These are phyloP conservation scores for Trichomonas tenax DNA, from an alignment of 208 protist genomes.

Conservation along the genomic window DNA sequence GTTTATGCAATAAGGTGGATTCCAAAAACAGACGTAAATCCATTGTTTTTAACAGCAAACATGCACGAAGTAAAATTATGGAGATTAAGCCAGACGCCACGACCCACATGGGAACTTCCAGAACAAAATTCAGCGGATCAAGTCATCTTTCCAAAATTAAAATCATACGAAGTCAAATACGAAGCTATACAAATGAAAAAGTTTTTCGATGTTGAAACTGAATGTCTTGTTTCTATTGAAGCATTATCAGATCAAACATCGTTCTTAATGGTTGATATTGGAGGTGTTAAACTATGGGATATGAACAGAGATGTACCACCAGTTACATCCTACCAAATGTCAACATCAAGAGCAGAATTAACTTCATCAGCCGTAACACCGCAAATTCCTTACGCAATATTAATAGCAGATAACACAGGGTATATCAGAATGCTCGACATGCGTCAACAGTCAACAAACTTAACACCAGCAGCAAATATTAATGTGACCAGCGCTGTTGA, in stretches of 20 bases:
- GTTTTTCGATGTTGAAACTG: neutral
- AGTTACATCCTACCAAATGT: neutral
- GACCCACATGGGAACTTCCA: neutral
- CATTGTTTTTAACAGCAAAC: neutral
- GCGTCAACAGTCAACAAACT: neutral
- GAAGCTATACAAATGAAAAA: neutral
- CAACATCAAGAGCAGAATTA: neutral
- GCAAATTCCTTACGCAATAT: neutral
- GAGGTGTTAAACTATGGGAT: neutral
- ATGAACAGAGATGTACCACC: neutral
- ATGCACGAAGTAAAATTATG: neutral
- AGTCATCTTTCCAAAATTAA: neutral
- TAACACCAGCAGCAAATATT: neutral
- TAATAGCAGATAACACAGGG: neutral
- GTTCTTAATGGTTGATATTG: neutral
- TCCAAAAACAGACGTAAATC: neutral
- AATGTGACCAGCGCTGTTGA: neutral
- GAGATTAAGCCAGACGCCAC: neutral
- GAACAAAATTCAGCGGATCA: neutral
- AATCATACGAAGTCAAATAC: neutral
- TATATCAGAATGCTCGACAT: neutral
- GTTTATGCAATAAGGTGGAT: neutral
- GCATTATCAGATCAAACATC: neutral
- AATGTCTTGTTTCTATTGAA: neutral
- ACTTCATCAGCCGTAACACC: neutral